Evolutionary conservation across 768 basidiomycete genomes (phyloP), one percentile per base, ranked within the genome.

Genomic region (Serendipita vermifera): DNA sequence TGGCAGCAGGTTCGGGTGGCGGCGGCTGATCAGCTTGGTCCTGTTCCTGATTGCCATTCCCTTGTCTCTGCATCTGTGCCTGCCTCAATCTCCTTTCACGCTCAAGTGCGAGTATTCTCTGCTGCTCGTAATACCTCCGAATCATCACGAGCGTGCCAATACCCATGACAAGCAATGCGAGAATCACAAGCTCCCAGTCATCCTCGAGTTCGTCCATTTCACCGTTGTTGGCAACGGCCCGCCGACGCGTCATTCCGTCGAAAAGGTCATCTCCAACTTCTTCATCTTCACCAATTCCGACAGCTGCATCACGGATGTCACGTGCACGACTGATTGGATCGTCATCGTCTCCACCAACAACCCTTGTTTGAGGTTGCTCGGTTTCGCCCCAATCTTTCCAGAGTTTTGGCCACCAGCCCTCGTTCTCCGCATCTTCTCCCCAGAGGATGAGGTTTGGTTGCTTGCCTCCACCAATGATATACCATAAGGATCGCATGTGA

Each of bases 401-500:
- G 40, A 51, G 39, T 58, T 15, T 46, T 60, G 60, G 33, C 43
- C 15, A 60, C 57, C 33, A 43, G 38, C 51, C 58, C 43, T 40
- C 60, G 57, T 55, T 59, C 14, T 56, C 46, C 20, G 40, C 24
- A 51, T 51, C 46, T 9, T 51, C 46, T 20, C 43, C 31, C 29
- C 43, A 57, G 3, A 57, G 56, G 27, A 43, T 48, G 20, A 48
- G 39, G 24, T 51, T 57, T 26, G n/a, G 46, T 29, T 51, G 46
- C n/a, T 20, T 70, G 3, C 87, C 82, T 24, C 88, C 86, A 64
- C 74, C 77, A 6, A 88, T 64, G 7, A 83, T 85, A 63, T 88
- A 79, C 86, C 87, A 93, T 51, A 90, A 70, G 63, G 89, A 93
- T 15, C 83, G 81, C 6, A 79, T 66, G 65, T 97, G 87, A 27